These are phyloP conservation scores for Dictyostelium firmibasis DNA, from an alignment of 78 protist species.

Conservation along the genomic window DNA sequence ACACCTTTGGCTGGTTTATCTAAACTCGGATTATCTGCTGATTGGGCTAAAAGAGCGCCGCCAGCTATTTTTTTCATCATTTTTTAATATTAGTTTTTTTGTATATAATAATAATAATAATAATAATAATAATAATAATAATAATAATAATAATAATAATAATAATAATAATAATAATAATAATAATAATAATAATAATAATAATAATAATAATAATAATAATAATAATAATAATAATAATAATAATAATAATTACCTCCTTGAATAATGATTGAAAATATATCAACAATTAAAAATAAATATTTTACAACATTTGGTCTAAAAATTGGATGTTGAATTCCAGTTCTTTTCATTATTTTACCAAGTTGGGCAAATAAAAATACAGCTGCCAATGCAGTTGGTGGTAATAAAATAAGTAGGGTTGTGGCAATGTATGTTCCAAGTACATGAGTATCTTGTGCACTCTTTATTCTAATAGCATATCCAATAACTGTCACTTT, in stretches of 20 bases:
- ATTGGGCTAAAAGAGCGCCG: slow-evolving; percentile 28
- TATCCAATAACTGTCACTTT: neutral
- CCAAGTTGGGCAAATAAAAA: slow-evolving; percentile 15
- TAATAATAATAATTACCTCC: neutral
- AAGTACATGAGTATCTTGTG: neutral
- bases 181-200: neutral
- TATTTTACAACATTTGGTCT: slow-evolving; percentile 40
- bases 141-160: neutral
- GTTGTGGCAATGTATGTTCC: slow-evolving; percentile 35
- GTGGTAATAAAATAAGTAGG: slow-evolving; percentile 32
- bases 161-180: neutral
- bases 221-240: neutral
- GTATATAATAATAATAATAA: too few species aligned
- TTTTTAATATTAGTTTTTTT: too few species aligned
- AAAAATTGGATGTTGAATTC: slow-evolving; percentile 12
- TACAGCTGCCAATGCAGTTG: slow-evolving; percentile 29
- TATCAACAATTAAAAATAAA: slow-evolving; percentile 30
- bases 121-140: neutral
- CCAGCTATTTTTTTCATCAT: slow-evolving; percentile 9
- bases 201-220: neutral
- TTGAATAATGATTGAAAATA: slow-evolving; percentile 24
- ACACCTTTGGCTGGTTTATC: slow-evolving; percentile 31
- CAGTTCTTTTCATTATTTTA: slow-evolving; percentile 16
- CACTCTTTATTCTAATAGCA: neutral
- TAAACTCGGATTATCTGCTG: slow-evolving; percentile 2